Conservation (phyloP, 768 basidiomycete species). For the Strobilomyces confusus region DNA sequence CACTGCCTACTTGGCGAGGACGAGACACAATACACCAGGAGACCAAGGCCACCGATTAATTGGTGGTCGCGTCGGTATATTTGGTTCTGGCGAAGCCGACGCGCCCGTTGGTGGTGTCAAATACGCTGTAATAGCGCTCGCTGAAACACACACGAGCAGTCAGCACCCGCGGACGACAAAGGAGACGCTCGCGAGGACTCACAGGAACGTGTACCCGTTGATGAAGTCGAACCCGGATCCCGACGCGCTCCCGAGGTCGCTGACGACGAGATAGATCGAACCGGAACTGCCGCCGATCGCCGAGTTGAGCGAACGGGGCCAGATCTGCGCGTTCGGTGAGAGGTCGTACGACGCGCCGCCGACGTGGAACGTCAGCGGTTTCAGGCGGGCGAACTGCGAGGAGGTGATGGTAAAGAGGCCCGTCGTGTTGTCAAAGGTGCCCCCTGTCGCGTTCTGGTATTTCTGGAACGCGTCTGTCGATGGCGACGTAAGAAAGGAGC, state of each 20-base stretch:
- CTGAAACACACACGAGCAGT: not conserved
- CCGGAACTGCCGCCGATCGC: slow-evolving; percentile 24
- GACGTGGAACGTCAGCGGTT: slow-evolving; percentile 27
- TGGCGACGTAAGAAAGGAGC: slow-evolving; percentile 12
- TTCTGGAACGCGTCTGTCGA: slow-evolving; percentile 23
- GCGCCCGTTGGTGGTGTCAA: slow-evolving; percentile 6
- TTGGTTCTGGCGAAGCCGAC: slow-evolving; percentile 8
- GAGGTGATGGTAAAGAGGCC: slow-evolving; percentile 29
- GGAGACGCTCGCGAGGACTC: not conserved
- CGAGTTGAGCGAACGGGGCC: slow-evolving; percentile 32
- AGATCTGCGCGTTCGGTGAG: slow-evolving; percentile 30
- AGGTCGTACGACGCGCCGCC: slow-evolving; percentile 19
- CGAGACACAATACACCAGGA: too few species aligned
- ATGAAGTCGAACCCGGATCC: slow-evolving; percentile 23
- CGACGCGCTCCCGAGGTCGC: slow-evolving; percentile 15
- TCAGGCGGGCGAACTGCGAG: slow-evolving; percentile 22
- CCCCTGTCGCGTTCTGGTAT: slow-evolving; percentile 29
- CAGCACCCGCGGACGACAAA: not conserved
- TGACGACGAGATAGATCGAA: slow-evolving; percentile 30
- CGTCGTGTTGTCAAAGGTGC: slow-evolving; percentile 20
- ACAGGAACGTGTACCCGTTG: slow-evolving; percentile 20
- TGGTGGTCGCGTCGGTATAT: not conserved
- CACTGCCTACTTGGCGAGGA: too few species aligned
- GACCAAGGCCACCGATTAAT: not conserved
- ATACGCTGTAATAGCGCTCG: slow-evolving; percentile 38